These are phyloP conservation scores for Aristolochia contorta DNA, from an alignment of 164 flowering plant genomes.

Conservation along the genomic window DNA sequence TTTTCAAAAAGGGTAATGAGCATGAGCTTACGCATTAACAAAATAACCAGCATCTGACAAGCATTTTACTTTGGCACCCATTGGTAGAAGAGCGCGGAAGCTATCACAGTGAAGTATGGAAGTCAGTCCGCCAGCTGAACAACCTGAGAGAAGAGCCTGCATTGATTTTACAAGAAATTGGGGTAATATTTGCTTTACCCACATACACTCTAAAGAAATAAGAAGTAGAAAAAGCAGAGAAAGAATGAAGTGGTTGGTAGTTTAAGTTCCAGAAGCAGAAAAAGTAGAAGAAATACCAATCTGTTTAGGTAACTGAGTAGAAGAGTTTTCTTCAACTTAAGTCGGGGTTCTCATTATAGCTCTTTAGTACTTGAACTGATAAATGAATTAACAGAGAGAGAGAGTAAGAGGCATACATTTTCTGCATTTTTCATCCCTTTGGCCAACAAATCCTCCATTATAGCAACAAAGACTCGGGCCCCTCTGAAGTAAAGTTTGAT, in stretches of 20 bases:
- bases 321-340: no score
- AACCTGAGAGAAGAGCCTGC: constrained; percentile 89
- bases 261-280: constrained; percentile 8
- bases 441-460: constrained; percentile 54
- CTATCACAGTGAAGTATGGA: constrained; percentile 80
- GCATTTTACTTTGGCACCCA: constrained; percentile 70
- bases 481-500: constrained; percentile 76
- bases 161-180: not conserved
- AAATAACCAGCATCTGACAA: constrained; percentile 91
- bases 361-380: not conserved
- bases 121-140: constrained; percentile 96
- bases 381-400: no score
- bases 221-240: no score
- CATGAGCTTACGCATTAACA: constrained; percentile 58
- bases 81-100: constrained; percentile 60
- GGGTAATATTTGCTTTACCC: no score
- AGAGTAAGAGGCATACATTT: constrained; percentile 42
- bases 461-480: constrained; percentile 49
- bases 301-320: no score
- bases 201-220: not conserved
- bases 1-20: not conserved
- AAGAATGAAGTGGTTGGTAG: not conserved
- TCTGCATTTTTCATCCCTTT: constrained; percentile 68
- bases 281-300: no score
- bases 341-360: no score